These are phyloP conservation scores for Vinca major DNA, from an alignment of 305 asterid genomes.

Conservation along the genomic window DNA sequence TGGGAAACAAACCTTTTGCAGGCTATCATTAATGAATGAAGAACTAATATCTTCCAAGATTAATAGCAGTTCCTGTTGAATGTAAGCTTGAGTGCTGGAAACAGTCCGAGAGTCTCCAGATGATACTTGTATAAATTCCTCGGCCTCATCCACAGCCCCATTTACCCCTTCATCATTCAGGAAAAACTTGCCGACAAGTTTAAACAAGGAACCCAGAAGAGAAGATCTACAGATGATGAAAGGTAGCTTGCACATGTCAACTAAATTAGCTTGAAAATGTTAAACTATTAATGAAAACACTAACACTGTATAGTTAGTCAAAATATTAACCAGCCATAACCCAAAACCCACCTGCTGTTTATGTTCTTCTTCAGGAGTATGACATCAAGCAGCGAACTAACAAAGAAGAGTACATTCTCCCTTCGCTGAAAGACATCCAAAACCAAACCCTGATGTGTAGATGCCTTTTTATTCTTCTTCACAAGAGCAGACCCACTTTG, in stretches of 20 bases:
- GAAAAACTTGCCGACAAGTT: constrained; percentile 50
- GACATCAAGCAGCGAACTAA: constrained; percentile 70
- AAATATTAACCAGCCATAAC: not conserved
- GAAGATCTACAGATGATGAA: constrained; percentile 43
- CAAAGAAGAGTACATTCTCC: constrained; percentile 37
- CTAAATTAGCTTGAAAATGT: not conserved
- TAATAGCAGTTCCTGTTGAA: constrained; percentile 63
- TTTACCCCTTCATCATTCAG: constrained; percentile 36
- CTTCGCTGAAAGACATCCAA: constrained; percentile 25
- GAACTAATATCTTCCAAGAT: constrained; percentile 69
- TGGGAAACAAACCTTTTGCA: constrained; percentile 35
- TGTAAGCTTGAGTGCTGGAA: constrained; percentile 36
- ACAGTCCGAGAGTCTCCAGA: constrained; percentile 29
- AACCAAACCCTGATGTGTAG: constrained; percentile 25
- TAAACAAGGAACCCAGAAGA: constrained; percentile 60
- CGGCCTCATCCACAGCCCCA: constrained; percentile 32
- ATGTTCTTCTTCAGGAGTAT: constrained; percentile 65
- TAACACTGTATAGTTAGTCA: not conserved
- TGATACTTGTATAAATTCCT: constrained; percentile 22
- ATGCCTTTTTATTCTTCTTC: constrained; percentile 49
- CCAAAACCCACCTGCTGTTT: constrained; percentile 48
- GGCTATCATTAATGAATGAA: constrained; percentile 31
- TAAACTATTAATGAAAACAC: not conserved
- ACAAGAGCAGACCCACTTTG: constrained; percentile 30
- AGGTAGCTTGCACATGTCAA: constrained; percentile 15